Evolutionary conservation across 192 early-diverging fungal genomes (phyloP).

Genomic region (Spinellus fusiger): DNA sequence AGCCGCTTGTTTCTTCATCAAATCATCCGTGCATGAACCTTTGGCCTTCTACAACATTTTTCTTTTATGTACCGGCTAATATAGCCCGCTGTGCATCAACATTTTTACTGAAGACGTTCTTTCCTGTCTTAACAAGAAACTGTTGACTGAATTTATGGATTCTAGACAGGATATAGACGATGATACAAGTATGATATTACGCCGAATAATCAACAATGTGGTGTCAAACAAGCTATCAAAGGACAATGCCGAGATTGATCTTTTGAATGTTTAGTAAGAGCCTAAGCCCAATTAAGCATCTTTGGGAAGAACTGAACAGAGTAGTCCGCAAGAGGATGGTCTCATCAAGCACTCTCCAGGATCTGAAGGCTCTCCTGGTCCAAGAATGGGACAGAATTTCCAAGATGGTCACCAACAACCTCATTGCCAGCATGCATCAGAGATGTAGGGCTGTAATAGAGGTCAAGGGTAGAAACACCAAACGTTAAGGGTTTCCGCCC

Average conservation of each 20-base stretch:
- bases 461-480: no score
- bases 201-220: constrained; percentile 8
- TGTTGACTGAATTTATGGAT: constrained; percentile 8
- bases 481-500: no score
- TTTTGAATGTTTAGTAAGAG: constrained; percentile 2
- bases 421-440: no score
- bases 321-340: no score
- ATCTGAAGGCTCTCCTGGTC: no score
- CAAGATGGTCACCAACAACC: no score
- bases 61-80: constrained; percentile 4
- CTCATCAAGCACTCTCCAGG: no score
- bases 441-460: no score
- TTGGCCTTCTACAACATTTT: constrained; percentile 3
- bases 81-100: constrained; percentile 3
- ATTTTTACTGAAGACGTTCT: constrained; percentile 11
- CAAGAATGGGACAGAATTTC: no score
- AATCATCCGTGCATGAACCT: constrained; percentile 10
- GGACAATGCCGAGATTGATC: constrained; percentile 11
- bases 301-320: no score
- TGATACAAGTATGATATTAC: constrained; percentile 3
- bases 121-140: neutral
- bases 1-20: constrained; percentile 8
- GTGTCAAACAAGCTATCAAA: constrained; percentile 4
- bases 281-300: constrained; percentile 6
- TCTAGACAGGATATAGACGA: constrained; percentile 1